Percentiles rank a stretch among this genome's conserved stretches.
Conservation (phyloP, 345 rosid genomes). For the Pseudoturritis turrita region DNA sequence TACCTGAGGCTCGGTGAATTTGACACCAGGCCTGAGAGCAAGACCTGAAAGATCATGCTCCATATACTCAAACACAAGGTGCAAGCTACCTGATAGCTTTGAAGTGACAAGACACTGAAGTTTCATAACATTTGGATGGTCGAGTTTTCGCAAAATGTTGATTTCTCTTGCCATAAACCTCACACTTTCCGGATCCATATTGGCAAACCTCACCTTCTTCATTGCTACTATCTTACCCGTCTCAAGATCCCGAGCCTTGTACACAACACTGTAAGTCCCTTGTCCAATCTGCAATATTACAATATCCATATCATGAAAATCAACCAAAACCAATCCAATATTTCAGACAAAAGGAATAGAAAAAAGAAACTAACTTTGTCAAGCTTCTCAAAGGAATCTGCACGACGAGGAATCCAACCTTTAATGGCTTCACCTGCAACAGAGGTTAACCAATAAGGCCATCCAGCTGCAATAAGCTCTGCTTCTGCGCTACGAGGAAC, state of each 20-base stretch:
- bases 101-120: constrained; percentile 83
- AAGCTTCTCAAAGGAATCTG: constrained; percentile 80
- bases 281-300: constrained; percentile 70
- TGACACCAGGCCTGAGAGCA: constrained; percentile 64
- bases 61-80: constrained; percentile 92
- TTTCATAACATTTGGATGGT: constrained; percentile 86
- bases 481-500: constrained; percentile 41
- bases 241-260: constrained; percentile 71
- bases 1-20: constrained; percentile 84
- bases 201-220: constrained; percentile 90
- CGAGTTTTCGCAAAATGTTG: constrained; percentile 63
- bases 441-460: constrained; percentile 91
- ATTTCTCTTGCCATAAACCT: constrained; percentile 98
- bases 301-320: not conserved
- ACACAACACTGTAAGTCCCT: constrained; percentile 91
- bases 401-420: constrained; percentile 76
- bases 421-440: constrained; percentile 82
- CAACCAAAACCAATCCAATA: not conserved
- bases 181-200: constrained; percentile 89
- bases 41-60: constrained; percentile 93
- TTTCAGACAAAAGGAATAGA: not conserved
- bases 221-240: constrained; percentile 69
- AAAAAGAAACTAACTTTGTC: constrained; percentile 51
- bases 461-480: constrained; percentile 61
- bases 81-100: constrained; percentile 66